phyloP scores from a whole-genome alignment of 2,329 filamentous ascomycete species.

The Penicillium sp. region DNA sequence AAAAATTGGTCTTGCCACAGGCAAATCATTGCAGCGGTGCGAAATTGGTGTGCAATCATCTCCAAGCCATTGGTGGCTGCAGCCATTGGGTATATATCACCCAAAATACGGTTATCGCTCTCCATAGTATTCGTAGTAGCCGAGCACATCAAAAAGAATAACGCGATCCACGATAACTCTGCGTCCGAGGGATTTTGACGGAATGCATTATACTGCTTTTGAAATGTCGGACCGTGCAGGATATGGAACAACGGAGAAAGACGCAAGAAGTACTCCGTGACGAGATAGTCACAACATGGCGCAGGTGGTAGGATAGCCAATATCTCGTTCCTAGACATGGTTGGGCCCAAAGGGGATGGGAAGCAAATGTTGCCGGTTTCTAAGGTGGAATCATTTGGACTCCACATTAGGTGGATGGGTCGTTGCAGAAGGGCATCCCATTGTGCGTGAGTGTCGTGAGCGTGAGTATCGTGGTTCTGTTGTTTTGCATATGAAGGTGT shows the following conservation, averaged over 20 bases:
- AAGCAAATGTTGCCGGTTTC: slow-evolving; percentile 2
- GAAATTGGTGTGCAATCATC: neutral
- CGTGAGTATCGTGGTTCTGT: too few species aligned
- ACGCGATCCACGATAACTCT: slow-evolving; percentile 28
- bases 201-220: slow-evolving; percentile 24
- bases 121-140: slow-evolving; percentile 25
- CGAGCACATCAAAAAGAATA: slow-evolving; percentile 28
- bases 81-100: too few species aligned
- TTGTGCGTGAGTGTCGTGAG: slow-evolving; percentile 50
- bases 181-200: slow-evolving; percentile 15
- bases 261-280: slow-evolving; percentile 14
- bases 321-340: slow-evolving; percentile 6
- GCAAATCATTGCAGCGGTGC: slow-evolving; percentile 24
- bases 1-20: slow-evolving; percentile 31
- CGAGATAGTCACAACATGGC: slow-evolving; percentile 16
- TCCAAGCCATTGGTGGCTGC: too few species aligned
- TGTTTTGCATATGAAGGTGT: too few species aligned
- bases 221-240: slow-evolving; percentile 32
- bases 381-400: neutral
- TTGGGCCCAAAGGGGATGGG: slow-evolving; percentile 14
- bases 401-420: neutral
- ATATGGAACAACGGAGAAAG: slow-evolving; percentile 25
- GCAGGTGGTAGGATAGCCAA: slow-evolving; percentile 11
- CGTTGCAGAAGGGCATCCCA: slow-evolving; percentile 7
- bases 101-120: slow-evolving; percentile 17